Evolutionary conservation across 208 protist genomes (phyloP), one percentile per base, ranked within the genome.

Genomic region (Zelonia costaricensis): DNA sequence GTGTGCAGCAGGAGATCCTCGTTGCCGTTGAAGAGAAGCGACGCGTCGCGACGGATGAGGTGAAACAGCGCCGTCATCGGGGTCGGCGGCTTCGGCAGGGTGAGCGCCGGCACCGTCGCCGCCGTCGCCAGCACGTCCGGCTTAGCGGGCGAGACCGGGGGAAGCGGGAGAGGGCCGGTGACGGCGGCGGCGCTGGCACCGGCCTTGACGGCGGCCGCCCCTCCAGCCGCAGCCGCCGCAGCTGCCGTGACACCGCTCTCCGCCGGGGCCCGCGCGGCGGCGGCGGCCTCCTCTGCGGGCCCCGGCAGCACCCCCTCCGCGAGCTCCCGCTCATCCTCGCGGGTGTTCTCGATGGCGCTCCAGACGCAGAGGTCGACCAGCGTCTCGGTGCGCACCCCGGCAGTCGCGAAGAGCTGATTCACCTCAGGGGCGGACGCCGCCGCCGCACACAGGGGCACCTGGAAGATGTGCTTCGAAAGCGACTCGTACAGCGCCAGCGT

Each of bases 401-500:
- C 35, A 20, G n/a, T 60, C n/a, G 63, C 70, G 27, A 70, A 63
- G 5, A 66, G 61, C 54, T 33, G 40, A 18, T 63, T 63, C 31
- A 68, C 64, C 35, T 57, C 64, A 4, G 25, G 44, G 31, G 57
- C n/a, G 6, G 47, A 25, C 2, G 51, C 13, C 15, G 54, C 44
- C 20, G 45, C 51, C 16, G 64, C 10, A 27, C 66, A 72, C 28
- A 78, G 30, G 9, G 63, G 51, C 2, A 78, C 16, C 51, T 91
- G 84, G 23, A 89, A 73, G 4, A 86, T 22, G 57, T 87, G 69
- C 25, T 69, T 52, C 35, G 67, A 38, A 2, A 91, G 36, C 22
- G 84, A 72, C 30, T 72, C 62, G 54, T 85, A 81, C 0, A 91
- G 76, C 10, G 78, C 74, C 10, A 82, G 13, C 27, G 74, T 65